phyloP scores from a whole-genome alignment of 2,329 filamentous ascomycete species.

The Cladosporium austrohemisphaericum region DNA sequence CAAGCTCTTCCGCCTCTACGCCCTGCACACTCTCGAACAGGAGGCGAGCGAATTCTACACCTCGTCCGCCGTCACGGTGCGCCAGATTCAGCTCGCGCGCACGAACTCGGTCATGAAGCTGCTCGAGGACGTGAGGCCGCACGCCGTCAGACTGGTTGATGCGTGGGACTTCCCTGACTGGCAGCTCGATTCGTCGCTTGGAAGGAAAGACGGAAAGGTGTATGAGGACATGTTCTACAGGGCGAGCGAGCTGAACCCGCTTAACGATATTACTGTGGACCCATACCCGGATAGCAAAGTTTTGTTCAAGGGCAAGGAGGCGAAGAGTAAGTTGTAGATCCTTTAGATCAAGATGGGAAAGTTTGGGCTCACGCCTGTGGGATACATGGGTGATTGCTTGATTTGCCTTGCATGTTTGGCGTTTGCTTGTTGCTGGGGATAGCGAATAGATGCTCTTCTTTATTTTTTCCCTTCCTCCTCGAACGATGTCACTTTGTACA shows the following conservation, averaged over 20 bases:
- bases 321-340: conserved; percentile 35
- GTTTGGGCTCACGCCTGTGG: conserved; percentile 1
- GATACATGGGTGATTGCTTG: neutral
- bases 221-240: conserved; percentile 74
- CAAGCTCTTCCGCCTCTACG: conserved; percentile 64
- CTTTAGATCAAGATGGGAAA: too few species aligned
- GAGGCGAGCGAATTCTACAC: conserved; percentile 72
- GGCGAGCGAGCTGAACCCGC: conserved; percentile 67
- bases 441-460: neutral
- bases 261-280: conserved; percentile 69
- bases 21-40: conserved; percentile 63
- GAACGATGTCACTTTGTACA: too few species aligned
- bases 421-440: too few species aligned
- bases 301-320: conserved; percentile 59
- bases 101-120: conserved; percentile 66
- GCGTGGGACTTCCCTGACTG: conserved; percentile 75
- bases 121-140: conserved; percentile 67
- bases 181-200: conserved; percentile 69
- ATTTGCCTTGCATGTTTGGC: neutral
- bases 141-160: conserved; percentile 68
- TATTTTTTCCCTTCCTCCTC: too few species aligned
- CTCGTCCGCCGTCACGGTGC: conserved; percentile 63
- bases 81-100: conserved; percentile 67
- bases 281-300: conserved; percentile 63
- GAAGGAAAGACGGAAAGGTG: conserved; percentile 68